phyloP scores from a whole-genome alignment of 371 early-diverging fungal genomes.

The Choanephora cucurbitarum region DNA sequence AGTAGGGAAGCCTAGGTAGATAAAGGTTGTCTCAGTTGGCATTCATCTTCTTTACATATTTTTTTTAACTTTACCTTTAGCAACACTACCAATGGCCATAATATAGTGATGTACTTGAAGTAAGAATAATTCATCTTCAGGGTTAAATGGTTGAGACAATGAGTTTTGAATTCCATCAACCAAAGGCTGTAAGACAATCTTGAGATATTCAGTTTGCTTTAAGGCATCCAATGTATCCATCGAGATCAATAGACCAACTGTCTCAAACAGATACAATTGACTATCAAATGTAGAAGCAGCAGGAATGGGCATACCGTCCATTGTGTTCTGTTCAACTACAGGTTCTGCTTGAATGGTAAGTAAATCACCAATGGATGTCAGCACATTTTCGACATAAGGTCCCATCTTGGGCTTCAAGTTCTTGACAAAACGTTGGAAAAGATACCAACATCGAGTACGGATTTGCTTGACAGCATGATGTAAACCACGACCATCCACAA shows the following conservation, averaged over 20 bases:
- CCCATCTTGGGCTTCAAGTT: constrained; percentile 64
- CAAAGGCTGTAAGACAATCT: constrained; percentile 79
- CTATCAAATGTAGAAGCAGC: constrained; percentile 71
- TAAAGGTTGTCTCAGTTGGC: background rate
- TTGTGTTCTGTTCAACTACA: constrained; percentile 46
- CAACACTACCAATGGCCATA: constrained; percentile 85
- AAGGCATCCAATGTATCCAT: constrained; percentile 64
- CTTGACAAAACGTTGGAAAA: constrained; percentile 86
- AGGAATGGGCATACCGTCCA: constrained; percentile 55
- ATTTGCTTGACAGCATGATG: constrained; percentile 73
- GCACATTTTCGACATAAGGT: constrained; percentile 66
- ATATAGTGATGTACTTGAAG: constrained; percentile 83
- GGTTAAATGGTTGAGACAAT: constrained; percentile 50
- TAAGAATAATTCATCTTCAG: constrained; percentile 68
- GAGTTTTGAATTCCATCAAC: constrained; percentile 69
- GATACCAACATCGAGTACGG: constrained; percentile 85
- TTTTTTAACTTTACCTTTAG: constrained; percentile 61
- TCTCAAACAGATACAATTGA: constrained; percentile 90
- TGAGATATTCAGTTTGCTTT: constrained; percentile 77
- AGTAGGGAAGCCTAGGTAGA: constrained; percentile 76
- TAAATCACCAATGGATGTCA: constrained; percentile 72
- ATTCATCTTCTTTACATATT: background rate
- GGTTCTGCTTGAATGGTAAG: constrained; percentile 71
- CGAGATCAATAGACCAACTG: constrained; percentile 87
- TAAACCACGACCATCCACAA: constrained; percentile 81